phyloP scores from a whole-genome alignment of 345 rosid genomes.

The Luvunga scandens region DNA sequence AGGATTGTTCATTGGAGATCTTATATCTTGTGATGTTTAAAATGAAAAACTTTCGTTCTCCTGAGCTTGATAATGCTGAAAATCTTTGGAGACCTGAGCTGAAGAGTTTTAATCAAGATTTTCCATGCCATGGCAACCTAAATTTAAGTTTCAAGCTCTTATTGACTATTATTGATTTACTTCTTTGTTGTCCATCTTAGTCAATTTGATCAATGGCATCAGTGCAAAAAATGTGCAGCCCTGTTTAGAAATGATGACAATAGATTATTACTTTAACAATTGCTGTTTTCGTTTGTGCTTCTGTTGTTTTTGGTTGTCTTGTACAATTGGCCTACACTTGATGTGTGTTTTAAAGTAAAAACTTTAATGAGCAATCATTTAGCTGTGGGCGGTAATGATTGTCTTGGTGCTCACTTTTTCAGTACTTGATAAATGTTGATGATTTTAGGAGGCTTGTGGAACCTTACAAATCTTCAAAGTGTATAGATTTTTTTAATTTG shows the following conservation, averaged over 20 bases:
- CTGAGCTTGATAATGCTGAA: constrained; percentile 43
- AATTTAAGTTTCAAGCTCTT: background rate
- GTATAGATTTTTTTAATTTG: background rate
- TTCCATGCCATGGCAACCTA: background rate
- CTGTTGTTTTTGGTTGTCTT: background rate
- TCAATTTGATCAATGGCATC: background rate
- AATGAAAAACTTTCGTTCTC: constrained; percentile 47
- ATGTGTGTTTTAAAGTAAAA: background rate
- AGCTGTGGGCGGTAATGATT: no score
- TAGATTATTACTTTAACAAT: background rate
- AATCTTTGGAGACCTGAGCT: constrained; percentile 47
- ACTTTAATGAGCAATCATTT: background rate
- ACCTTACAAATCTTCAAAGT: background rate
- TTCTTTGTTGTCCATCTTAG: background rate
- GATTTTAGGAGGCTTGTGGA: background rate
- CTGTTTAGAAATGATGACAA: background rate
- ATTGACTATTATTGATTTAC: background rate
- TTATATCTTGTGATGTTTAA: constrained; percentile 35
- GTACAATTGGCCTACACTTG: background rate
- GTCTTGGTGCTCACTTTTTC: no score
- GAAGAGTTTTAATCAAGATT: constrained; percentile 28
- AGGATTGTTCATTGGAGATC: background rate
- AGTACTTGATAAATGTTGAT: no score
- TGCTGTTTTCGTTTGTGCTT: background rate
- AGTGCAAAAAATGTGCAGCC: background rate